These are phyloP conservation scores for Phytophthora sp. DNA, from an alignment of 352 stramenopile species.

Conservation along the genomic window DNA sequence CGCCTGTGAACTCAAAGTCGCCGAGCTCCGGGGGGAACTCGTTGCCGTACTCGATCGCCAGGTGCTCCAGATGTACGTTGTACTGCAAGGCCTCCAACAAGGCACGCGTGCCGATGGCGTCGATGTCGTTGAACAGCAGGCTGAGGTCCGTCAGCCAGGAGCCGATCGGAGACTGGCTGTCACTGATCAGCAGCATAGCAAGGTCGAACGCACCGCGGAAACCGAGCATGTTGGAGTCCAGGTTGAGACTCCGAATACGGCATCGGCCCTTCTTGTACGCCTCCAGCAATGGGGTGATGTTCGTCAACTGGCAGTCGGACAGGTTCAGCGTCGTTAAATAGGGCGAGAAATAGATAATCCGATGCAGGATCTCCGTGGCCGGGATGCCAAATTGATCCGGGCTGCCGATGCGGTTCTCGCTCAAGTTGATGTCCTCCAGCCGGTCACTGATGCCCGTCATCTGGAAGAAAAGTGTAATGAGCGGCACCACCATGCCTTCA, in stretches of 20 bases:
- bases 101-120: slow-evolving; percentile 55
- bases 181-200: slow-evolving; percentile 63
- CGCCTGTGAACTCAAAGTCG: slow-evolving; percentile 56
- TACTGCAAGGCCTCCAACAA: slow-evolving; percentile 57
- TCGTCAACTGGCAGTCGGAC: slow-evolving; percentile 51
- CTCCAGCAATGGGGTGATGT: slow-evolving; percentile 55
- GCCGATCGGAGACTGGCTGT: slow-evolving; percentile 43
- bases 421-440: slow-evolving; percentile 62
- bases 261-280: slow-evolving; percentile 59
- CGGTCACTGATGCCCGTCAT: slow-evolving; percentile 60
- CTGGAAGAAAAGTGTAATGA: slow-evolving; percentile 60
- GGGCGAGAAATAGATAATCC: slow-evolving; percentile 63
- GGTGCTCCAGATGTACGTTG: slow-evolving; percentile 56
- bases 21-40: slow-evolving; percentile 55
- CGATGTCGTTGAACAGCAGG: slow-evolving; percentile 62
- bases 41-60: slow-evolving; percentile 63
- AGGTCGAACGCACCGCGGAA: slow-evolving; percentile 64
- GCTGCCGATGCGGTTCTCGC: slow-evolving; percentile 62
- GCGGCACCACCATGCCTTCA: slow-evolving; percentile 54
- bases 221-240: slow-evolving; percentile 62
- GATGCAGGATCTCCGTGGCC: slow-evolving; percentile 52
- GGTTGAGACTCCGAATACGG: slow-evolving; percentile 50
- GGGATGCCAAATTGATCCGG: slow-evolving; percentile 60
- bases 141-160: slow-evolving; percentile 53
- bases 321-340: slow-evolving; percentile 61